Base-by-base conservation (phyloP, 1,139 yeast species). In the Taphrina deformans region DNA sequence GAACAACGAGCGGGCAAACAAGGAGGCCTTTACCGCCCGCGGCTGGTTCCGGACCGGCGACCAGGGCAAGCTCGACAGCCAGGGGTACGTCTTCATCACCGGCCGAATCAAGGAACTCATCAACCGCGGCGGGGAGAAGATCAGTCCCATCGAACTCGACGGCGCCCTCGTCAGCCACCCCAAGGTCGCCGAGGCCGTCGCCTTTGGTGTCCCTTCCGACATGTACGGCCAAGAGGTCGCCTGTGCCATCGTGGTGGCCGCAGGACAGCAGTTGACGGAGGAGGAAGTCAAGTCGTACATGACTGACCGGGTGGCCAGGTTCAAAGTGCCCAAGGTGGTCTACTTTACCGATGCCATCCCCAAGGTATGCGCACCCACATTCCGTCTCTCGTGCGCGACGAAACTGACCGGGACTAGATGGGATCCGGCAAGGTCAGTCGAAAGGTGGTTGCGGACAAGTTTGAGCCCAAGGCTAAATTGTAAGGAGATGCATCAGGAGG, bases 41-140 rank as follows among this genome's bases (percentile, higher is more conserved):
- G 83, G 84, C 38, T 86, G 79, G 75, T 87, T 87, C 80, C 80
- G 88, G 68, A 86, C 91, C 9, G 91, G 91, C 59, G 91, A 86
- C 72, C 87, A 85, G 72, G 89, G 89, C 1, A 80, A 76, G 70
- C 74, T 83, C 62, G 87, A 85, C 71, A 72, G 74, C n/a, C 86
- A 85, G 62, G 85, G 86, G 0, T 82, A 83, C 72, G 75, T 85
- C 33, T 78, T 79, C 18, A 77, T 85, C 68, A 85, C 88, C 38
- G 89, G 89, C 52, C 79, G 89, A 67, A 79, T 85, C 70, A 85
- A 85, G 74, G 89, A 85, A 73, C 77, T 85, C 69, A 86, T 85
- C 71, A 84, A 83, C 72, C 80, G 88, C 65, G 89, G 88, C 41
- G 89, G 89, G 65, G 89, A 85, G 73, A 85, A 85, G 73, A 85